A percentile compares a stretch with the other conserved stretches of the same genome.
These are phyloP conservation scores for Ambrosiella cleistominuta DNA, from an alignment of 2,329 filamentous ascomycete genomes.

Conservation along the genomic window DNA sequence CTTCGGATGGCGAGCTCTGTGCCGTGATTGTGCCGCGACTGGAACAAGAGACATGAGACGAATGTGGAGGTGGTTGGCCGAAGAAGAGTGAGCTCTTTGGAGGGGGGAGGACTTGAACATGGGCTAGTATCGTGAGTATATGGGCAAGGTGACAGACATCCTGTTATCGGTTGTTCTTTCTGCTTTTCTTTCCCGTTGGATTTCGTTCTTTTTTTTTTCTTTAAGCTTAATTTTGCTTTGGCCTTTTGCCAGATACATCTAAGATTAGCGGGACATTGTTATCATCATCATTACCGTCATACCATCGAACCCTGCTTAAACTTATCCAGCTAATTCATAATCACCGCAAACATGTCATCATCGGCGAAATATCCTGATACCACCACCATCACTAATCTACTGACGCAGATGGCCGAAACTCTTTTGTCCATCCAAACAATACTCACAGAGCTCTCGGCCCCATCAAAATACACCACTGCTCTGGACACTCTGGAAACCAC, in stretches of 20 bases:
- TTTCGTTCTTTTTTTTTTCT: not conserved
- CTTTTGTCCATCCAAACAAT: slow-evolving; percentile 22
- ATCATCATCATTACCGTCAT: not conserved
- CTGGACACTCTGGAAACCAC: not conserved
- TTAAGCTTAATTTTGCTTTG: not conserved
- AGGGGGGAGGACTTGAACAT: not conserved
- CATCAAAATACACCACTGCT: slow-evolving; percentile 16
- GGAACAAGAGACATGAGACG: no score
- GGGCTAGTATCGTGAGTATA: not conserved
- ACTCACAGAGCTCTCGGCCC: slow-evolving; percentile 22
- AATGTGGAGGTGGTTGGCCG: not conserved
- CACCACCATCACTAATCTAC: slow-evolving; percentile 23
- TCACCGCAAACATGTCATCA: not conserved
- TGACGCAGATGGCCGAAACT: slow-evolving; percentile 27
- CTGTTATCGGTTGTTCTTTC: not conserved
- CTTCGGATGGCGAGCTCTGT: not conserved
- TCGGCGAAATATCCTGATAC: slow-evolving; percentile 3
- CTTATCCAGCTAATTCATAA: not conserved
- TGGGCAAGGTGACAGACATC: not conserved
- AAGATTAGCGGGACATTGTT: not conserved
- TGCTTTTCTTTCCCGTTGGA: not conserved
- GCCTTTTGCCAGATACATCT: not conserved
- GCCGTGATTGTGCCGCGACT: not conserved
- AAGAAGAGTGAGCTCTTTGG: not conserved
- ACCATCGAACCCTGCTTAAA: not conserved